Evolutionary conservation across 768 basidiomycete genomes (phyloP).

Genomic region (Asterophora lycoperdoides): DNA sequence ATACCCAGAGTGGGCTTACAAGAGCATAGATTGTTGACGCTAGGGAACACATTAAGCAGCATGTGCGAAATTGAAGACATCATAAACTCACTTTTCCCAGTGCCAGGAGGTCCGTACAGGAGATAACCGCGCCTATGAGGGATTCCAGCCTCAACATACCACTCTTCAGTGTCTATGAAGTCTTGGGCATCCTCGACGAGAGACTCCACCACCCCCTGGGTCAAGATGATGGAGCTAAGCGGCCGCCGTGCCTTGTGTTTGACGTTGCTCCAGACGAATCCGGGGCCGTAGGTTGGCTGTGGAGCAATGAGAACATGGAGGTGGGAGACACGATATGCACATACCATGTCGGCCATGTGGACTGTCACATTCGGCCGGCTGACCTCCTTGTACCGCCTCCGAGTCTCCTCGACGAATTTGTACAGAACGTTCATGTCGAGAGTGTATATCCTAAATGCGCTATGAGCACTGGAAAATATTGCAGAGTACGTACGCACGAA

Average conservation of each 20-base stretch:
- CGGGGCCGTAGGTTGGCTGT: slow-evolving; percentile 35
- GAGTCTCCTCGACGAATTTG: slow-evolving; percentile 33
- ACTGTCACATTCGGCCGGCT: slow-evolving; percentile 33
- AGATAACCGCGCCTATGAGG: slow-evolving; percentile 56
- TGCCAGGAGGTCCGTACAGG: slow-evolving; percentile 57
- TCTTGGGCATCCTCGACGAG: slow-evolving; percentile 49
- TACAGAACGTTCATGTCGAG: slow-evolving; percentile 33
- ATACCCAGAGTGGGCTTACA: slow-evolving; percentile 20
- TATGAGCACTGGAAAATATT: background rate
- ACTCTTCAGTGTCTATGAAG: slow-evolving; percentile 50
- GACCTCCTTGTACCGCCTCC: slow-evolving; percentile 29
- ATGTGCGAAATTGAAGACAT: slow-evolving; percentile 1
- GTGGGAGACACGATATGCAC: slow-evolving; percentile 4
- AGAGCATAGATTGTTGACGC: slow-evolving; percentile 53
- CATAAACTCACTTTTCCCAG: slow-evolving; percentile 49
- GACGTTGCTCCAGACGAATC: slow-evolving; percentile 39
- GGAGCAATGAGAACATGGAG: background rate
- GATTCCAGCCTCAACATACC: slow-evolving; percentile 55
- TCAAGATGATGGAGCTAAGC: slow-evolving; percentile 49
- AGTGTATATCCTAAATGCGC: slow-evolving; percentile 34
- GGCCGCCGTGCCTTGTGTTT: slow-evolving; percentile 49
- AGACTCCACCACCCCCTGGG: slow-evolving; percentile 40
- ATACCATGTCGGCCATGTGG: slow-evolving; percentile 29
- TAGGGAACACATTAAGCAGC: slow-evolving; percentile 25
- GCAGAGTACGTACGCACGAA: slow-evolving; percentile 20